Evolutionary conservation across 2,329 filamentous ascomycete species (phyloP), one percentile per base, ranked within the genome.

Genomic region (Periconia macrospinosa): DNA sequence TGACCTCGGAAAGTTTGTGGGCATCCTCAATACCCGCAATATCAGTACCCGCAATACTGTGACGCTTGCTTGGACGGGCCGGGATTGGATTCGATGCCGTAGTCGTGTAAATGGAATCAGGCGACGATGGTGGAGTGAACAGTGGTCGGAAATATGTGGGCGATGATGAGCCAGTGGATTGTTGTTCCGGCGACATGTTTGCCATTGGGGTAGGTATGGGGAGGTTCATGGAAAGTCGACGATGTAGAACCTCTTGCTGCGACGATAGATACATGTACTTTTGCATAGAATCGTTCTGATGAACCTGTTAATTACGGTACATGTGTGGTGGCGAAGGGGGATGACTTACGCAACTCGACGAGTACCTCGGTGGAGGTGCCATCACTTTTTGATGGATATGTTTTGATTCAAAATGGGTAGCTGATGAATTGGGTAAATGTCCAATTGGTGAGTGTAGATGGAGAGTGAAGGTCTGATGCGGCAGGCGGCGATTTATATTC

Each of bases 1-100:
- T 82, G 66, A 82, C 75, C 41, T 79, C 69, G 54, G 73, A 75
- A n/a, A 81, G 66, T 55, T 76, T 76, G 65, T 75, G 66, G 61
- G 78, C 63, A 75, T 81, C 71, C 59, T 75, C 57, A 37, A 61
- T 61, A 54, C 69, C 6, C 54, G 66, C 43, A 61, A 67, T 61
- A 48, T n/a, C n/a, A 37, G 62, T 61, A 54, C 69, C 6, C 54
- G 66, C 43, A 61, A 67, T 61, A 48, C 60, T 68, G 45, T 56
- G 56, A 27, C 63, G 61, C 23, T 56, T 49, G 30, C 54, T 54
- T 2, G 66, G 57, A 13, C 58, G 55, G 17, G 62, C 59, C 18
- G 63, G 55, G 18, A 65, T 58, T 10, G 67, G 66, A 15, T 68
- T 67, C 17, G 65, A 47, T 30, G 64, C 43, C 18, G 63, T 58